Conservation (phyloP, 345 rosid genomes). For the Euphorbia pulcherrima region DNA sequence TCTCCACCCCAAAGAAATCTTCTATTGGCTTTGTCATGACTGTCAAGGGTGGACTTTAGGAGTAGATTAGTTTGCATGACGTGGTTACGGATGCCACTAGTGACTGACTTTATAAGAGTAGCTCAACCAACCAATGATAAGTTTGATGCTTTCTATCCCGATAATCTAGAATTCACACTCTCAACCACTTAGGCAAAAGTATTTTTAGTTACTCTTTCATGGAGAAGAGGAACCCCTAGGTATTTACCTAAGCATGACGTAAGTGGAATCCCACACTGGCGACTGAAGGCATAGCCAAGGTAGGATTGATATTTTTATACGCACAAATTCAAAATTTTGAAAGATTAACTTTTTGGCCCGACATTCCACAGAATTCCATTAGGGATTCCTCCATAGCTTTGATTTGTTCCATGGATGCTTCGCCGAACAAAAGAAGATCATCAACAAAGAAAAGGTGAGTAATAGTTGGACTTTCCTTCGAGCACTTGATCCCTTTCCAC, state of each 20-base stretch:
- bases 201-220: neutral
- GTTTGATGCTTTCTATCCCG: neutral
- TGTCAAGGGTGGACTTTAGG: neutral
- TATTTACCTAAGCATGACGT: neutral
- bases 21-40: neutral
- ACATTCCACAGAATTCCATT: no score
- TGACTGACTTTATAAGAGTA: neutral
- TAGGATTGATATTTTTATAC: no score
- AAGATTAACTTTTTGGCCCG: no score
- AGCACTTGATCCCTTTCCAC: neutral
- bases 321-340: no score
- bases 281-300: no score
- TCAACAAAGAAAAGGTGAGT: neutral
- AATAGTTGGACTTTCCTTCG: neutral
- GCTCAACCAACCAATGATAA: no score
- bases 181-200: neutral
- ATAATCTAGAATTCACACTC: neutral
- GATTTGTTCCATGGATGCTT: no score
- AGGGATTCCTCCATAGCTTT: no score
- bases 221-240: neutral
- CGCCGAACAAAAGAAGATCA: no score
- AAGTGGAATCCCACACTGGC: no score
- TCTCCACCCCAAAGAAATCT: neutral
- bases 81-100: neutral
- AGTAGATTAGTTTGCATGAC: neutral